Conservation (phyloP, 2,329 filamentous ascomycete species). For the Cytospora piceicola region DNA sequence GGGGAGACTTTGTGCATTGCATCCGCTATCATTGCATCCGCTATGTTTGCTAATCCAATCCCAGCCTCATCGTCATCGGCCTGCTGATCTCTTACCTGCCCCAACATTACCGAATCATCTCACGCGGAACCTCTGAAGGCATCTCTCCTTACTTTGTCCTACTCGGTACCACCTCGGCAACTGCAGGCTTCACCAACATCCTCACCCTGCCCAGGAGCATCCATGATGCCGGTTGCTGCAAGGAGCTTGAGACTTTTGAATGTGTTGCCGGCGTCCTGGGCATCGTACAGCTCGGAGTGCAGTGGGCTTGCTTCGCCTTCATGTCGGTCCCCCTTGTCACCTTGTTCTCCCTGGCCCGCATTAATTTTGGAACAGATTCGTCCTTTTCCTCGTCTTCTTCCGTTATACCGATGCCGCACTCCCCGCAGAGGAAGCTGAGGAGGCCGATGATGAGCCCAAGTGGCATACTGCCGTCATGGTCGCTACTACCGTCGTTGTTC, state of each 20-base stretch:
- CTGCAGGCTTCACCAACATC: constrained; percentile 90
- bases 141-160: constrained; percentile 95
- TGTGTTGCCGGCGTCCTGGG: constrained; percentile 86
- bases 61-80: constrained; percentile 76
- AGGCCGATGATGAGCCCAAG: constrained; percentile 58
- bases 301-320: constrained; percentile 89
- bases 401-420: constrained; percentile 63
- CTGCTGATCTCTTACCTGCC: constrained; percentile 93
- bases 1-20: neutral
- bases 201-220: constrained; percentile 82
- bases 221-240: constrained; percentile 84
- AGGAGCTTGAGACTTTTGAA: constrained; percentile 76
- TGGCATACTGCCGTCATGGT: constrained; percentile 82
- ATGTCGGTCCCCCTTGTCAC: constrained; percentile 65
- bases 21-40: constrained; percentile 19
- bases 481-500: constrained; percentile 71
- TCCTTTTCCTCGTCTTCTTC: constrained; percentile 95
- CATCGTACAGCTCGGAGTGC: constrained; percentile 86
- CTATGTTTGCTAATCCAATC: constrained; percentile 32
- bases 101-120: constrained; percentile 90
- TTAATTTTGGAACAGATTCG: constrained; percentile 61
- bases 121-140: constrained; percentile 83
- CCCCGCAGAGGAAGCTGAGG: constrained; percentile 51
- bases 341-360: neutral
- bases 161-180: constrained; percentile 88